phyloP scores from a whole-genome alignment of 139 green algal genomes.

The Pleodorina starrii region DNA sequence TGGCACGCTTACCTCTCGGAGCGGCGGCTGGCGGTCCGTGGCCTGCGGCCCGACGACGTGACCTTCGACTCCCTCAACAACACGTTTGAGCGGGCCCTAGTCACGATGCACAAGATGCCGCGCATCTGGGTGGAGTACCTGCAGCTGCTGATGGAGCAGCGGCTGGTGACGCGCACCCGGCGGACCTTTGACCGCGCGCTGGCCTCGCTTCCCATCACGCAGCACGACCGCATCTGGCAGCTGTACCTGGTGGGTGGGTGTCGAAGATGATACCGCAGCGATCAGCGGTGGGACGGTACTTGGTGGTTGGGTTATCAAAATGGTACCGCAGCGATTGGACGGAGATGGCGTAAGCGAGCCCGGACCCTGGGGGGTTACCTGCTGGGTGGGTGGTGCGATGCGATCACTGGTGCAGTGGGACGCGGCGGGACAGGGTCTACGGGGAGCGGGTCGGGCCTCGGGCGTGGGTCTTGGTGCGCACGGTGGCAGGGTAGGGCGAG shows the following conservation, averaged over 20 bases:
- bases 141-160: constrained; percentile 82
- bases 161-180: constrained; percentile 82
- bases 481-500: too few species aligned
- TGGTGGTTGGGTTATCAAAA: too few species aligned
- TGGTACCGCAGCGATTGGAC: too few species aligned
- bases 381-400: too few species aligned
- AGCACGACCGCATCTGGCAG: constrained; percentile 97
- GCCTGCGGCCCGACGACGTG: constrained; percentile 71
- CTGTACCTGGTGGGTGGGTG: constrained; percentile 86
- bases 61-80: constrained; percentile 85
- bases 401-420: too few species aligned
- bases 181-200: constrained; percentile 94
- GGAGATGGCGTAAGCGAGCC: too few species aligned
- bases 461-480: too few species aligned
- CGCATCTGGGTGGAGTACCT: constrained; percentile 96
- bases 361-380: too few species aligned
- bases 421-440: too few species aligned
- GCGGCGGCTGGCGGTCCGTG: constrained; percentile 78
- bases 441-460: too few species aligned
- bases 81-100: constrained; percentile 95
- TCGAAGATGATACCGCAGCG: too few species aligned
- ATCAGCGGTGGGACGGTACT: too few species aligned
- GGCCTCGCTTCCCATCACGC: constrained; percentile 94
- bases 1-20: constrained; percentile 93
- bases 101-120: constrained; percentile 98